phyloP scores from a whole-genome alignment of 179 eudicot species.

The Gypsophila paniculata region DNA sequence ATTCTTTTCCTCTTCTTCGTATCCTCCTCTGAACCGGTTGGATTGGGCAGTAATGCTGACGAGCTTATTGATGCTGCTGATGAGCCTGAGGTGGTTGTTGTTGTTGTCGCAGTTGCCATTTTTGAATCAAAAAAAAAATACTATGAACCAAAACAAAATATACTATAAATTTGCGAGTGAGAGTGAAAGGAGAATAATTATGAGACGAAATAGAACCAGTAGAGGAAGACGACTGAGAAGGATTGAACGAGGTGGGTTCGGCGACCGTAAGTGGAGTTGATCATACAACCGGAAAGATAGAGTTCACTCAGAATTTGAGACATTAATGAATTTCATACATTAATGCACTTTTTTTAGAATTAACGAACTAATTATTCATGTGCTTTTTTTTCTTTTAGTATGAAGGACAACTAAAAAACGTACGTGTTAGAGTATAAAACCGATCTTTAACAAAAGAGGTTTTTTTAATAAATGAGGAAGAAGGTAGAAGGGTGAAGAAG shows the following conservation, averaged over 20 bases:
- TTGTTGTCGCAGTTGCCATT: too few species aligned
- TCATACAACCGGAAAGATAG: conserved; percentile 43
- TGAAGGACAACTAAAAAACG: too few species aligned
- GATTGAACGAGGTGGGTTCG: conserved; percentile 53
- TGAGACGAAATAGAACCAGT: conserved; percentile 51
- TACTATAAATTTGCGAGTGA: too few species aligned
- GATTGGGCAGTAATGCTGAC: too few species aligned
- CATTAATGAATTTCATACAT: conserved; percentile 50
- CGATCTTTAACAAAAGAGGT: too few species aligned
- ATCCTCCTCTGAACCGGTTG: too few species aligned
- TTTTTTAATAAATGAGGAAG: not conserved
- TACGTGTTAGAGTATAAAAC: too few species aligned
- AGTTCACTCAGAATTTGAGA: conserved; percentile 50
- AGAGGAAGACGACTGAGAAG: conserved; percentile 48
- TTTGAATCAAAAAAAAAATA: too few species aligned
- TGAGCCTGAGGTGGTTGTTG: conserved; percentile 25
- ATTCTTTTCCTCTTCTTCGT: conserved; percentile 54
- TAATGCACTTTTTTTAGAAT: conserved; percentile 31
- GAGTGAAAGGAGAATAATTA: too few species aligned
- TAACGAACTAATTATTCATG: too few species aligned
- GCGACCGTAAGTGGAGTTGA: conserved; percentile 46
- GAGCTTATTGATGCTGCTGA: not conserved
- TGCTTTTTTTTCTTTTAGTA: too few species aligned
- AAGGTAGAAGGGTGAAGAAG: not conserved
- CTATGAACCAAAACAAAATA: too few species aligned